Conservation (phyloP, 306 rosid genomes). For the Aeschynomene evenia region DNA sequence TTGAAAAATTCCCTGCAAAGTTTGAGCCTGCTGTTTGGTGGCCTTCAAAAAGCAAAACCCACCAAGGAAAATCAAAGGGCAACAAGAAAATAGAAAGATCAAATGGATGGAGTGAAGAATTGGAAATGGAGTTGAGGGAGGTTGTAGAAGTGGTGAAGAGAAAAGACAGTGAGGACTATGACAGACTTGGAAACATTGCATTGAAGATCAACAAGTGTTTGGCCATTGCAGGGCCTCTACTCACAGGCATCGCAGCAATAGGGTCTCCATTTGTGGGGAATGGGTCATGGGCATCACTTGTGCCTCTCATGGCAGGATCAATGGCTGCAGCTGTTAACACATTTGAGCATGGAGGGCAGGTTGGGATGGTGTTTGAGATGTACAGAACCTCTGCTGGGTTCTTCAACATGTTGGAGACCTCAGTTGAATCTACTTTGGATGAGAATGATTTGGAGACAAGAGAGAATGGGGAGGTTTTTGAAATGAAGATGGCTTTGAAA, state of each 20-base stretch:
- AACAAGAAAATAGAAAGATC: not conserved
- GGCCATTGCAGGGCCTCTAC: slow-evolving; percentile 69
- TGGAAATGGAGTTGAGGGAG: slow-evolving; percentile 60
- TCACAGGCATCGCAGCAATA: slow-evolving; percentile 62
- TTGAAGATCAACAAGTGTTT: slow-evolving; percentile 61
- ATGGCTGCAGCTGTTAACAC: slow-evolving; percentile 49
- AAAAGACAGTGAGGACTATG: slow-evolving; percentile 66
- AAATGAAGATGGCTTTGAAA: slow-evolving; percentile 60
- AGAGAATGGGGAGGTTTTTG: slow-evolving; percentile 61
- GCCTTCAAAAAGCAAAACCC: slow-evolving; percentile 34
- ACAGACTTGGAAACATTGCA: slow-evolving; percentile 55
- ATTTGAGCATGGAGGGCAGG: slow-evolving; percentile 67
- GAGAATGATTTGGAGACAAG: slow-evolving; percentile 56
- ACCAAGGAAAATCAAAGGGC: not conserved
- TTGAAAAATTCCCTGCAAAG: slow-evolving; percentile 63
- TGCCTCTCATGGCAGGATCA: slow-evolving; percentile 57
- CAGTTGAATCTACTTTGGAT: slow-evolving; percentile 44
- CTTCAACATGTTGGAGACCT: slow-evolving; percentile 45
- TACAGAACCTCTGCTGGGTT: slow-evolving; percentile 57
- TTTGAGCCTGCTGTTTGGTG: slow-evolving; percentile 79
- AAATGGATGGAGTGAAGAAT: slow-evolving; percentile 64
- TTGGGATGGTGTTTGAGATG: slow-evolving; percentile 79
- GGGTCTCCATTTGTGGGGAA: slow-evolving; percentile 48
- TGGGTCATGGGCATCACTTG: slow-evolving; percentile 32
- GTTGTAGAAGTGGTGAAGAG: slow-evolving; percentile 45